Evolutionary conservation across 2,329 filamentous ascomycete species (phyloP), one percentile per base, ranked within the genome.

Genomic region (Microcyclospora pomicola): DNA sequence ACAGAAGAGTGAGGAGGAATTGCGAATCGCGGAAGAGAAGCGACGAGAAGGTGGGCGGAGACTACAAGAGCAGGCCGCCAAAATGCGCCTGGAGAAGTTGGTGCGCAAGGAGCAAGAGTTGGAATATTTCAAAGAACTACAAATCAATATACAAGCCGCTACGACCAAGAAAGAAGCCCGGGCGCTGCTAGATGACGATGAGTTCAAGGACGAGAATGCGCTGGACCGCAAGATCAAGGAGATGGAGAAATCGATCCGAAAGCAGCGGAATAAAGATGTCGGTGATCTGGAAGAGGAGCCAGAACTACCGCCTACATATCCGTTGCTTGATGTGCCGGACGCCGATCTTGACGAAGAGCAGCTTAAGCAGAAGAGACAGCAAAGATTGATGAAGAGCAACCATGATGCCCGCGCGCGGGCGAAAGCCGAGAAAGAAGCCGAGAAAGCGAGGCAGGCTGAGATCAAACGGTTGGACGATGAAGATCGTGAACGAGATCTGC

Each of bases 81-180:
- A 94, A 61, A 94, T 95, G 85, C 80, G 91, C 6, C 66, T 98
- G 1, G 91, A 98, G 47, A 93, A 93, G 55, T 68, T 98, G 34
- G 84, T 96, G 58, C 82, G 83, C 54, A 98, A 98, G 61, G 91
- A 98, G 62, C 78, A 93, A 55, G 87, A 96, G 56, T 66, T 96
- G 1, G 87, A 93, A 49, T 95, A 94, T 60, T 95, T 87, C 67
- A 86, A 85, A 55, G 75, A 85, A 42, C 65, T 98, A 3, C 85
- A 92, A 53, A 60, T 67, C 27, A 76, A 75, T 45, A 67, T 95
- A 9, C 72, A 69, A 34, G 56, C 60, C 2, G 76, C 80, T 15
- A 75, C 83, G 49, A 87, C 79, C 33, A 98, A 96, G 64, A 96
- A 96, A 60, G 91, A 96, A 56, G 79, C 77, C 2, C 82, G 82